phyloP scores from a whole-genome alignment of 2,329 filamentous ascomycete species.

The Xylariaceae sp. region DNA sequence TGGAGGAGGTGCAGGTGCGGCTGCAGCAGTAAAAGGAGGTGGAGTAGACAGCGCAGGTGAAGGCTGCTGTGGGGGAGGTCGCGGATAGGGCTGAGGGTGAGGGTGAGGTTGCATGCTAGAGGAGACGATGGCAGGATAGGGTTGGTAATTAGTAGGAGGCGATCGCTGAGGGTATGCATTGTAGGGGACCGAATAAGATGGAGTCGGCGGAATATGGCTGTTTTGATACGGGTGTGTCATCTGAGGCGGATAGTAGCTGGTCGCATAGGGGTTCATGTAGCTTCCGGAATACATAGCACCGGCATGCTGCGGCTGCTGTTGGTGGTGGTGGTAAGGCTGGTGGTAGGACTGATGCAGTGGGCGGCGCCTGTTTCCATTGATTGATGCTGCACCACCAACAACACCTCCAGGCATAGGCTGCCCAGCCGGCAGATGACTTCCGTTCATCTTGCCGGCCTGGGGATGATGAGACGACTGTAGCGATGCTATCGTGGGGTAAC shows the following conservation, averaged over 20 bases:
- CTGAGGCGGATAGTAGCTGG: slow-evolving; percentile 44
- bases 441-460: slow-evolving; percentile 74
- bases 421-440: slow-evolving; percentile 73
- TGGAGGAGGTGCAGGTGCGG: slow-evolving; percentile 35
- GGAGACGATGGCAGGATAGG: slow-evolving; percentile 51
- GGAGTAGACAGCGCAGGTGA: slow-evolving; percentile 55
- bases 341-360: slow-evolving; percentile 40
- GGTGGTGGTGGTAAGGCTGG: slow-evolving; percentile 30
- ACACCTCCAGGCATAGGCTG: slow-evolving; percentile 51
- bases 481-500: slow-evolving; percentile 22
- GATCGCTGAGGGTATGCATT: slow-evolving; percentile 32
- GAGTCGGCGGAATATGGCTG: slow-evolving; percentile 41
- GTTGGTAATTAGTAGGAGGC: slow-evolving; percentile 42
- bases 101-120: slow-evolving; percentile 34
- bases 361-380: slow-evolving; percentile 33
- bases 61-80: slow-evolving; percentile 38
- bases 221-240: slow-evolving; percentile 59
- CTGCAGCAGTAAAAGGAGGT: slow-evolving; percentile 40
- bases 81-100: slow-evolving; percentile 45
- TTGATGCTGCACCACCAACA: slow-evolving; percentile 24
- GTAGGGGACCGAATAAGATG: slow-evolving; percentile 43
- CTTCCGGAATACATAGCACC: slow-evolving; percentile 44
- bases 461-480: slow-evolving; percentile 34
- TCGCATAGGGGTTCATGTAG: slow-evolving; percentile 49
- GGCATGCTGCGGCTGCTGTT: slow-evolving; percentile 29